Evolutionary conservation across 2,329 filamentous ascomycete species (phyloP).

Genomic region (Cladophialophora yegresii): DNA sequence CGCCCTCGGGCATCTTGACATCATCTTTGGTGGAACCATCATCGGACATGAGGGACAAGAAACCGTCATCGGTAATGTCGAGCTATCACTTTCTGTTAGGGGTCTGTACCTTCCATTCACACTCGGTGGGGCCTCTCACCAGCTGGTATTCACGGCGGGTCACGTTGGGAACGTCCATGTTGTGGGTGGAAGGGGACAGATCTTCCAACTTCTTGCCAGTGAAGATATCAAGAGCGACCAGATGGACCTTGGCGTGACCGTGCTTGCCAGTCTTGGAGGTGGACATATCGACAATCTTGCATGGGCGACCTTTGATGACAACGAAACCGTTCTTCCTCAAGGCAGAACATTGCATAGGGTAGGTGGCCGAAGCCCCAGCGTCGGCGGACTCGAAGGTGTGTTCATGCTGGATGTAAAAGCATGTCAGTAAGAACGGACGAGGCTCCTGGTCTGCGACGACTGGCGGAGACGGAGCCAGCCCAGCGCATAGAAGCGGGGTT

Average conservation of each 20-base stretch:
- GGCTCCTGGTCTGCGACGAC: constrained; percentile 36
- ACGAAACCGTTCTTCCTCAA: constrained; percentile 99
- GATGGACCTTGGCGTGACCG: constrained; percentile 99
- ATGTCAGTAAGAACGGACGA: constrained; percentile 32
- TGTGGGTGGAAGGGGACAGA: constrained; percentile 93
- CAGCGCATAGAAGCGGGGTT: constrained; percentile 33
- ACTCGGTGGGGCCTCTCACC: constrained; percentile 75
- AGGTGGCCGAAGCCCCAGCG: constrained; percentile 92
- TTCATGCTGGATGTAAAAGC: constrained; percentile 58
- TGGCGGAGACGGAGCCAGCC: constrained; percentile 17
- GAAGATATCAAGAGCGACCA: constrained; percentile 98
- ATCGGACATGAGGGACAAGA: constrained; percentile 89
- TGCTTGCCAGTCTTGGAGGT: constrained; percentile 99
- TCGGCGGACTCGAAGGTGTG: constrained; percentile 88
- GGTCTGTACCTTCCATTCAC: constrained; percentile 43
- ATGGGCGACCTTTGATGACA: constrained; percentile 95
- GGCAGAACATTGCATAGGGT: constrained; percentile 98
- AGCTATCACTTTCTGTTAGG: constrained; percentile 58
- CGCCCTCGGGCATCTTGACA: constrained; percentile 87
- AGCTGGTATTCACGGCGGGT: constrained; percentile 87
- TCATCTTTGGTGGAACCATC: constrained; percentile 89
- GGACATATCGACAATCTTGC: constrained; percentile 99
- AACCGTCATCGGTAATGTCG: constrained; percentile 90
- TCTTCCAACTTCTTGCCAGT: constrained; percentile 99
- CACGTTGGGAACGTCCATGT: constrained; percentile 88